Conservation (phyloP, 1,284 basidiomycete genomes). For the Salmacisia buchloeana region DNA sequence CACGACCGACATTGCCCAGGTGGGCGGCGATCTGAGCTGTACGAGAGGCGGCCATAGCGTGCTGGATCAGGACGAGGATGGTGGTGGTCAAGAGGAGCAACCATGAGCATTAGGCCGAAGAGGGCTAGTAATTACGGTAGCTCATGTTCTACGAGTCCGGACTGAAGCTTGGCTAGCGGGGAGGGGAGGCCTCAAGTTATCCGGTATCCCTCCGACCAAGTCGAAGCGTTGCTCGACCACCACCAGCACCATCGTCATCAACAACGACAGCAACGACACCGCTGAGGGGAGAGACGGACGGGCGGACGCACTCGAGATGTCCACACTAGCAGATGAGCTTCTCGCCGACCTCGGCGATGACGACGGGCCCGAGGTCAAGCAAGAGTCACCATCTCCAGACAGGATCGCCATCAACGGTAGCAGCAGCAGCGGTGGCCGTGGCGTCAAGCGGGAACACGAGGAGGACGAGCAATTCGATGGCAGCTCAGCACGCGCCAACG, state of each 20-base stretch:
- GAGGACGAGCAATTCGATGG: conserved; percentile 49
- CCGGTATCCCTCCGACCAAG: no score
- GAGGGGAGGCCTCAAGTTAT: no score
- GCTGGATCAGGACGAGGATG: no score
- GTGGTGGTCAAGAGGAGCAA: no score
- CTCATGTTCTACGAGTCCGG: no score
- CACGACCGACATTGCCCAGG: conserved; percentile 23
- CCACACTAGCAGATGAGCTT: conserved; percentile 71
- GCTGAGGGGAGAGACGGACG: no score
- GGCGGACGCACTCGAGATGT: conserved; percentile 26
- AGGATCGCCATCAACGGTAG: neutral
- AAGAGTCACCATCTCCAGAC: conserved; percentile 19
- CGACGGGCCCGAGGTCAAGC: conserved; percentile 52
- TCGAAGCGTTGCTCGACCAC: no score
- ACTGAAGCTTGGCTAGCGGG: no score
- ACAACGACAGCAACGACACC: no score
- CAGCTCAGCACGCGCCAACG: conserved; percentile 52
- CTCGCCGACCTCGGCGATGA: conserved; percentile 66
- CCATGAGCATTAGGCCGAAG: no score
- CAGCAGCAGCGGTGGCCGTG: neutral
- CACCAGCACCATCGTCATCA: no score
- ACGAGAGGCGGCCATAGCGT: conserved; percentile 22
- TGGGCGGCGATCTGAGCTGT: conserved; percentile 28
- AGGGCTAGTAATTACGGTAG: no score
- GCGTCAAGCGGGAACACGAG: conserved; percentile 12